Evolutionary conservation across 2,329 filamentous ascomycete genomes (phyloP).

Genomic region (Diaporthe batatas): DNA sequence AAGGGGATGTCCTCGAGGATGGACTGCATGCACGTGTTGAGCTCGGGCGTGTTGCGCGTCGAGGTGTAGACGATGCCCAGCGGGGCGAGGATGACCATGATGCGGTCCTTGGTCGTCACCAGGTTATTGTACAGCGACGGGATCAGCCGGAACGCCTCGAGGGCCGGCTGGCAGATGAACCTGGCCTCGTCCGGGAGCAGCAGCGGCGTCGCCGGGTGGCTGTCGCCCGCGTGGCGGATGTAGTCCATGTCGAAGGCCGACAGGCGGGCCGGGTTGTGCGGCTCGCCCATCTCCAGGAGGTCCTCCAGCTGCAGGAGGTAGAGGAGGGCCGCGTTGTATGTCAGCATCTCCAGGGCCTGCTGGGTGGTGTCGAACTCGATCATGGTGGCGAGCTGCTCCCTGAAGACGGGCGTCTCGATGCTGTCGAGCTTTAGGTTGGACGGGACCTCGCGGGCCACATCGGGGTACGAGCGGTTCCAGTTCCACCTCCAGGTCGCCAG

Average conservation of each 20-base stretch:
- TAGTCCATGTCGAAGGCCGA: slow-evolving; percentile 12
- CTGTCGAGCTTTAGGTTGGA: slow-evolving; percentile 35
- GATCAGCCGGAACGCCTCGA: slow-evolving; percentile 42
- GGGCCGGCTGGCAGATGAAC: slow-evolving; percentile 41
- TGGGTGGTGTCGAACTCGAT: slow-evolving; percentile 40
- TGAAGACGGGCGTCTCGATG: slow-evolving; percentile 39
- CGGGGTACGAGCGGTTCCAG: slow-evolving; percentile 28
- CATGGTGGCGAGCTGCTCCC: slow-evolving; percentile 36
- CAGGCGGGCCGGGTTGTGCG: slow-evolving; percentile 29
- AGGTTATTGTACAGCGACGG: slow-evolving; percentile 42
- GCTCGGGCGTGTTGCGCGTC: slow-evolving; percentile 32
- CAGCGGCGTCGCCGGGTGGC: slow-evolving; percentile 25
- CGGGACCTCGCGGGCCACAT: slow-evolving; percentile 33
- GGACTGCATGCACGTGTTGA: slow-evolving; percentile 41
- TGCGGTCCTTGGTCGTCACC: slow-evolving; percentile 39
- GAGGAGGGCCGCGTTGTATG: slow-evolving; percentile 41
- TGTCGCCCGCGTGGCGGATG: slow-evolving; percentile 10
- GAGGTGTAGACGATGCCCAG: slow-evolving; percentile 42
- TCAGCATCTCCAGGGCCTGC: slow-evolving; percentile 42
- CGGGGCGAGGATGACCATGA: slow-evolving; percentile 42
- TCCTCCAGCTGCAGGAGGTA: slow-evolving; percentile 42
- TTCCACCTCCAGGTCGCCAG: slow-evolving; percentile 35
- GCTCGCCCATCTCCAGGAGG: slow-evolving; percentile 35
- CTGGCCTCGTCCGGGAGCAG: slow-evolving; percentile 38
- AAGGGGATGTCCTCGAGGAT: slow-evolving; percentile 42